Conservation (phyloP, 2,329 filamentous ascomycete species). For the Penicillium concentricum region DNA sequence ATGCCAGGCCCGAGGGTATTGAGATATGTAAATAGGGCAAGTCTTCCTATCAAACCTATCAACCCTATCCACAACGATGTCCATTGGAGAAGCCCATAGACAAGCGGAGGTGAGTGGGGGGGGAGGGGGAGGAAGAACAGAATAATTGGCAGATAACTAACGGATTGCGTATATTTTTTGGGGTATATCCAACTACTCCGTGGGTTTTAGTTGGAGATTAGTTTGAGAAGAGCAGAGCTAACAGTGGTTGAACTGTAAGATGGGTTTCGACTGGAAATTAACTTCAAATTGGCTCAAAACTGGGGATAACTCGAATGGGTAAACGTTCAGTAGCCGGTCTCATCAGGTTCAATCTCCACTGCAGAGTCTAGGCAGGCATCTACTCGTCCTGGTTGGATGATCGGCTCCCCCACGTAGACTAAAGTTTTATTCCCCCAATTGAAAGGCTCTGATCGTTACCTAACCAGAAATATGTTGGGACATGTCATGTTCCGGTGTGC, state of each 20-base stretch:
- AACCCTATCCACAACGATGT: neutral
- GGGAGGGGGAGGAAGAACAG: neutral
- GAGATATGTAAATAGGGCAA: constrained; percentile 14
- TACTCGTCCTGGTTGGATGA: constrained; percentile 16
- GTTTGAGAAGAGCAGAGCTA: constrained; percentile 3
- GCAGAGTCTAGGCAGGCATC: constrained; percentile 12
- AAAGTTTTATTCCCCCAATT: constrained; percentile 17
- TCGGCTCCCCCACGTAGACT: constrained; percentile 13
- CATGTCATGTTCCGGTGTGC: constrained; percentile 5
- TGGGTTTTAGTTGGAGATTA: constrained; percentile 20
- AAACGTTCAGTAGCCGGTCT: constrained; percentile 5
- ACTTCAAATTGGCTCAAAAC: constrained; percentile 5
- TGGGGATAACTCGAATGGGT: neutral
- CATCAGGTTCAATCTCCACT: constrained; percentile 13
- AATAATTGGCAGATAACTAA: constrained; percentile 11
- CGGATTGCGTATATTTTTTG: constrained; percentile 10
- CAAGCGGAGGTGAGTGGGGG: neutral
- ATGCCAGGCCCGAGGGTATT: constrained; percentile 10
- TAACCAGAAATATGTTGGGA: constrained; percentile 10
- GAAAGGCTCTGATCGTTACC: neutral
- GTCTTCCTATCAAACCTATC: neutral
- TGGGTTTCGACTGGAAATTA: constrained; percentile 2
- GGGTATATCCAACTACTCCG: constrained; percentile 11
- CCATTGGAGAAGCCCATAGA: neutral
- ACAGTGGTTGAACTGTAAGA: neutral